These are phyloP conservation scores for Funneliformis mosseae DNA, from an alignment of 192 early-diverging fungal species.

Conservation along the genomic window DNA sequence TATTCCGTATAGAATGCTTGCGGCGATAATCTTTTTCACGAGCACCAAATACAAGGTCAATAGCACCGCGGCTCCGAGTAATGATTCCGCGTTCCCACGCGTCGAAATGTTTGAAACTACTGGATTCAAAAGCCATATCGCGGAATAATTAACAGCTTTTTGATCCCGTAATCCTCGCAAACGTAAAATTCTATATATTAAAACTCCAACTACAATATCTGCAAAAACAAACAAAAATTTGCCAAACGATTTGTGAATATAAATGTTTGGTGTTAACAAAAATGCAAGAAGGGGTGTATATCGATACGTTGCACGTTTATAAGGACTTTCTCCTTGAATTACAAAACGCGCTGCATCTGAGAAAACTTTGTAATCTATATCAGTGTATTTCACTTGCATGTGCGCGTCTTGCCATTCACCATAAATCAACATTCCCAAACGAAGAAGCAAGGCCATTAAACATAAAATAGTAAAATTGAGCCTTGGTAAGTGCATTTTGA, in stretches of 20 bases:
- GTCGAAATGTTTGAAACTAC: slow-evolving; percentile 97
- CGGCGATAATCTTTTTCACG: slow-evolving; percentile 50
- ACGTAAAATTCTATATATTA: slow-evolving; percentile 60
- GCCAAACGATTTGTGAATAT: slow-evolving; percentile 75
- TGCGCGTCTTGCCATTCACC: slow-evolving; percentile 88
- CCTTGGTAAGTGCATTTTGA: background rate
- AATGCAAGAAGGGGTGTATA: slow-evolving; percentile 97
- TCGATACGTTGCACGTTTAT: slow-evolving; percentile 90
- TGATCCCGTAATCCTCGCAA: slow-evolving; percentile 59
- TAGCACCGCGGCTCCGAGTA: slow-evolving; percentile 79
- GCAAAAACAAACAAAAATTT: slow-evolving; percentile 89
- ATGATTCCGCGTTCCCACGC: slow-evolving; percentile 89
- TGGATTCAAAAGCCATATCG: slow-evolving; percentile 91
- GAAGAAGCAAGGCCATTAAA: slow-evolving; percentile 48
- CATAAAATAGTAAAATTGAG: slow-evolving; percentile 33
- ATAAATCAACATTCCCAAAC: slow-evolving; percentile 73
- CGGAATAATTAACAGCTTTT: slow-evolving; percentile 53
- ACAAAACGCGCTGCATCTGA: slow-evolving; percentile 90
- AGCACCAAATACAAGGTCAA: slow-evolving; percentile 74
- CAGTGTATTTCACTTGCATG: slow-evolving; percentile 95
- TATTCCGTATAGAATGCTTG: slow-evolving; percentile 78
- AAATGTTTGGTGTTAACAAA: slow-evolving; percentile 83
- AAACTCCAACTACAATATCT: slow-evolving; percentile 76
- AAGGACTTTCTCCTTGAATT: slow-evolving; percentile 74
- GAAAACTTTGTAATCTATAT: slow-evolving; percentile 97